Evolutionary conservation across 257 asterid genomes (phyloP).

Genomic region (Mentha longifolia): DNA sequence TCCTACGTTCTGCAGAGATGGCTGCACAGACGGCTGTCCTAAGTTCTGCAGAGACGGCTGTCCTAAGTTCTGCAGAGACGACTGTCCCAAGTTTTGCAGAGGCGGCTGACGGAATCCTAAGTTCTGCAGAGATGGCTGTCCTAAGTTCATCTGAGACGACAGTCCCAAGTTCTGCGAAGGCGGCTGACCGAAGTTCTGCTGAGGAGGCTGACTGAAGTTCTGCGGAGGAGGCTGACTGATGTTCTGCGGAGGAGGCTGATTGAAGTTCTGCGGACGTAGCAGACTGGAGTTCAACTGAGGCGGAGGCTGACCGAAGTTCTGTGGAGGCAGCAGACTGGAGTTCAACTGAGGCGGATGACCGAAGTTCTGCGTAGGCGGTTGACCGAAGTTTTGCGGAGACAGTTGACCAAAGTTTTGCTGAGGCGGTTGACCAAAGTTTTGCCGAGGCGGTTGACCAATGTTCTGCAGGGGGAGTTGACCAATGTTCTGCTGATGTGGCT

Average conservation of each 20-base stretch:
- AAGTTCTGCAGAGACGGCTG: conserved; percentile 30
- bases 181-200: too few relatives aligned
- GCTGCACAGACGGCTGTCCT: conserved; percentile 29
- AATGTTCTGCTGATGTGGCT: conserved; percentile 37
- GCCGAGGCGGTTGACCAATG: conserved; percentile 37
- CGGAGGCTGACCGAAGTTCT: conserved; percentile 34
- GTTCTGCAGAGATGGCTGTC: conserved; percentile 36
- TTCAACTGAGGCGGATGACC: conserved; percentile 4
- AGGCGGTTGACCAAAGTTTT: conserved; percentile 36
- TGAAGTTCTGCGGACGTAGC: conserved; percentile 17
- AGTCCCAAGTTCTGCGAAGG: conserved; percentile 28
- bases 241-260: conserved; percentile 32
- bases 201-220: background rate
- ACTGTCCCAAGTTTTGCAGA: conserved; percentile 37
- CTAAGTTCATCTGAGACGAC: too few relatives aligned
- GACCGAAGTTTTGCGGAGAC: conserved; percentile 30
- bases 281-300: too few relatives aligned
- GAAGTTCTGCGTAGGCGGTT: conserved; percentile 35
- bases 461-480: conserved; percentile 46
- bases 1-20: conserved; percentile 32
- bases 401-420: conserved; percentile 30
- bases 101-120: conserved; percentile 34
- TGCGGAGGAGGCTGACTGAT: conserved; percentile 43
- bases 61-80: conserved; percentile 34
- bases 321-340: conserved; percentile 29